These are phyloP conservation scores for Tricholoma furcatifolium DNA, from an alignment of 768 basidiomycete species.

Conservation along the genomic window DNA sequence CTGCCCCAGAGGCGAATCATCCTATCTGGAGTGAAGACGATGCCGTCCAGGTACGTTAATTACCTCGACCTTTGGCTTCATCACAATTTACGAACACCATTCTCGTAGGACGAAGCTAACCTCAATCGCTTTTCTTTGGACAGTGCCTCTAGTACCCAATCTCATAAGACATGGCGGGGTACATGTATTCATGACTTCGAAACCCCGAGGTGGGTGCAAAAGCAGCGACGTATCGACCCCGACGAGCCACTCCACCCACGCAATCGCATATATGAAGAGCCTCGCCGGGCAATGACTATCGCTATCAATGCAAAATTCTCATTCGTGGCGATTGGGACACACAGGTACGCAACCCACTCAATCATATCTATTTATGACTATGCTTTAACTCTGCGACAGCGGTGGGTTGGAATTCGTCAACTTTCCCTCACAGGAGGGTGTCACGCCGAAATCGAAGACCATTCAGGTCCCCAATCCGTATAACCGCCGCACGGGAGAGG, in stretches of 20 bases:
- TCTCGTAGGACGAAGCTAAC: slow-evolving; percentile 7
- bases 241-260: slow-evolving; percentile 32
- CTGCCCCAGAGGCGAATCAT: slow-evolving; percentile 20
- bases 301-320: slow-evolving; percentile 82
- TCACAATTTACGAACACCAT: background rate
- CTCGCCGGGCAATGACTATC: slow-evolving; percentile 60
- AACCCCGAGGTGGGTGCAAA: slow-evolving; percentile 77
- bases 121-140: slow-evolving; percentile 18
- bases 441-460: slow-evolving; percentile 56
- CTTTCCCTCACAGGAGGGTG: slow-evolving; percentile 64
- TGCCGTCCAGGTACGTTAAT: slow-evolving; percentile 18
- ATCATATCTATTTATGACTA: background rate
- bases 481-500: slow-evolving; percentile 56
- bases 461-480: slow-evolving; percentile 64
- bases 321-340: slow-evolving; percentile 76
- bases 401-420: slow-evolving; percentile 66
- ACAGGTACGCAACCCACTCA: slow-evolving; percentile 41
- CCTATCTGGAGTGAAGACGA: slow-evolving; percentile 20
- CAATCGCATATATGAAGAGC: slow-evolving; percentile 52
- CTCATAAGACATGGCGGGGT: slow-evolving; percentile 59
- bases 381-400: slow-evolving; percentile 30
- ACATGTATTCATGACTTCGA: slow-evolving; percentile 78
- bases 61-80: background rate
- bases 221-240: slow-evolving; percentile 59
- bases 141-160: slow-evolving; percentile 16